A percentile compares a stretch with the other conserved stretches of the same genome.
Evolutionary conservation across 1,284 basidiomycete species (phyloP).

Genomic region (Puccinia triticina): DNA sequence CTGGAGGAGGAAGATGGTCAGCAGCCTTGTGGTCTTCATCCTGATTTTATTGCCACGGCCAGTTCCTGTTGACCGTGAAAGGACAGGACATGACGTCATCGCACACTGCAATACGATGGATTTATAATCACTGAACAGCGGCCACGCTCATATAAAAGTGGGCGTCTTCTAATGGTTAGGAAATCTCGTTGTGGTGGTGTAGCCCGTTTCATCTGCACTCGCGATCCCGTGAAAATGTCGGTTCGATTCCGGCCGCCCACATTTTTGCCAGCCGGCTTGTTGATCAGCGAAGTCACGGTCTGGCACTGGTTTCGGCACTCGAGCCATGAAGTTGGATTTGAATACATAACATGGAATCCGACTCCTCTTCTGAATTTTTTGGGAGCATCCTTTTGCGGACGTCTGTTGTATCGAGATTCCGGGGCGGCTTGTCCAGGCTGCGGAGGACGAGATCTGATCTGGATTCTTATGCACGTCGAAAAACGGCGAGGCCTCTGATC

Average conservation of each 20-base stretch:
- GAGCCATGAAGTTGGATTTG: too few species aligned
- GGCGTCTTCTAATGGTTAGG: constrained; percentile 52
- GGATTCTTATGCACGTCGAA: too few species aligned
- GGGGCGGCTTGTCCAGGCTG: too few species aligned
- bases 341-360: too few species aligned
- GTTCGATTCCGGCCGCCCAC: constrained; percentile 51
- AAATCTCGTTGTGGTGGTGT: constrained; percentile 50
- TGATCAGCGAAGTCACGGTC: too few species aligned
- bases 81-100: background rate
- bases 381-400: too few species aligned
- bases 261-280: too few species aligned
- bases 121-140: background rate
- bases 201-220: background rate
- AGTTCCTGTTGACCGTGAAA: background rate
- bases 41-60: background rate
- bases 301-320: too few species aligned
- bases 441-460: too few species aligned
- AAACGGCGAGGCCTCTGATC: too few species aligned
- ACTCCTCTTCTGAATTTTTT: too few species aligned
- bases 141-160: background rate
- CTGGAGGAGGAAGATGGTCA: background rate
- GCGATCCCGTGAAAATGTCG: constrained; percentile 46
- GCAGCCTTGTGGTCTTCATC: background rate
- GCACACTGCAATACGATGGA: background rate
- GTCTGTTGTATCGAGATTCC: too few species aligned